Conservation (phyloP, 768 basidiomycete genomes). For the Amanita pallidorosea region DNA sequence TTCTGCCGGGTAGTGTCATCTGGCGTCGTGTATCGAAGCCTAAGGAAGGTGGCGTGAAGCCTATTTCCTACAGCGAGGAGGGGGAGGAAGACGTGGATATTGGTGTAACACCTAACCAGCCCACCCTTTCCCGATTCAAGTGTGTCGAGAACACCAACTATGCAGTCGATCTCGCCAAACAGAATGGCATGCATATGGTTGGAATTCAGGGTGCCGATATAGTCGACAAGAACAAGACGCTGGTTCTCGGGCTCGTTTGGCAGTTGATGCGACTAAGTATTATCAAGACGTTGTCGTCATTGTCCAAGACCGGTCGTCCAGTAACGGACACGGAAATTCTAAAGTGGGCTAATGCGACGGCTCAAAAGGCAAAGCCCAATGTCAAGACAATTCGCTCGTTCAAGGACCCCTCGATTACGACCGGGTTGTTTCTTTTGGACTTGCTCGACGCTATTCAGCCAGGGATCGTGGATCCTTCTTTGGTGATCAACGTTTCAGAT, state of each 20-base stretch:
- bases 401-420: conserved; percentile 85
- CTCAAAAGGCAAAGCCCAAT: conserved; percentile 53
- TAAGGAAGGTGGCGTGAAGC: conserved; percentile 45
- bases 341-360: conserved; percentile 91
- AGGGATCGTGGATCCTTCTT: conserved; percentile 85
- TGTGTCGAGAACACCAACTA: conserved; percentile 99
- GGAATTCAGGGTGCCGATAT: conserved; percentile 98
- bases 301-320: conserved; percentile 63
- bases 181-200: conserved; percentile 90
- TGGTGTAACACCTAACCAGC: conserved; percentile 75
- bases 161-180: conserved; percentile 82
- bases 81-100: conserved; percentile 71
- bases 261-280: conserved; percentile 97
- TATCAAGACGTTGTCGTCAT: conserved; percentile 73
- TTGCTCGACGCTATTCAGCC: conserved; percentile 85
- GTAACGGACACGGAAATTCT: conserved; percentile 91
- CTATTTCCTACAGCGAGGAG: conserved; percentile 24
- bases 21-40: conserved; percentile 98
- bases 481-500: conserved; percentile 57
- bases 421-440: conserved; percentile 88
- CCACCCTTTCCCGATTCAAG: conserved; percentile 89
- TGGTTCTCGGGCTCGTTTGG: conserved; percentile 96
- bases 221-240: conserved; percentile 84
- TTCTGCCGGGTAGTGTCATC: conserved; percentile 82
- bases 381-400: conserved; percentile 74